Evolutionary conservation across 2,329 filamentous ascomycete genomes (phyloP), one percentile per base, ranked within the genome.

Genomic region (Leptographium flavum): DNA sequence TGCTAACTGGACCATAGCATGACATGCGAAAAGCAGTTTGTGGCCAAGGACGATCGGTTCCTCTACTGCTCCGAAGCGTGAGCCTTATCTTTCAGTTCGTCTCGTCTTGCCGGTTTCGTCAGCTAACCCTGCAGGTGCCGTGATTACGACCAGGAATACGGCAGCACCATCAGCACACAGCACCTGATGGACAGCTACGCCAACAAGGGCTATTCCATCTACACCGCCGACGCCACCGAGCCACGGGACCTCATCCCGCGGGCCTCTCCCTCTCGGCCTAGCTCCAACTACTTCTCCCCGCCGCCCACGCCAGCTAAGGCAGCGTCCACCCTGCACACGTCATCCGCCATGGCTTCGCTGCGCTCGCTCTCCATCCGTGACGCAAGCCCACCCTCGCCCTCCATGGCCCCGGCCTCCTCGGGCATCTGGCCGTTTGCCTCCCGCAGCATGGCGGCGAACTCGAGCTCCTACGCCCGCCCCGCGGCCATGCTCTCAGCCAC

Each of bases 1-100:
- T 35, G 30, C 38, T 42, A n/a, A 31, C 22, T 5, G 31, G 3
- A 9, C n/a, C 11, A 35, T 54, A 81, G 76, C 60, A 80, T 79
- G 76, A 73, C 69, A 10, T 81, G 76, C 59, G 76, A 80, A 58
- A 80, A 79, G 62, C 75, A 80, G 60, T 80, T 80, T 57, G 60
- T 76, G 22, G 69, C 74, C 42, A 64, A 69, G 35, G 71, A 75
- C 55, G 74, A 74, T 53, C 71, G 66, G 50, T 66, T 68, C 49
- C 59, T 79, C 37, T 81, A 80, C 63, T 81, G 76, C 60, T 80
- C 76, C 32, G 74, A 79, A 56, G 61, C 66, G 74, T 79, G 68
- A 62, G 74, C n/a, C n/a, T n/a, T n/a, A n/a, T n/a, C n/a, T n/a
- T n/a, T n/a, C 67, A 32, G 14, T 3, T 30, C 27, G 17, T 7